Conservation (phyloP, 441 rosid genomes). For the Brassica balearica region DNA sequence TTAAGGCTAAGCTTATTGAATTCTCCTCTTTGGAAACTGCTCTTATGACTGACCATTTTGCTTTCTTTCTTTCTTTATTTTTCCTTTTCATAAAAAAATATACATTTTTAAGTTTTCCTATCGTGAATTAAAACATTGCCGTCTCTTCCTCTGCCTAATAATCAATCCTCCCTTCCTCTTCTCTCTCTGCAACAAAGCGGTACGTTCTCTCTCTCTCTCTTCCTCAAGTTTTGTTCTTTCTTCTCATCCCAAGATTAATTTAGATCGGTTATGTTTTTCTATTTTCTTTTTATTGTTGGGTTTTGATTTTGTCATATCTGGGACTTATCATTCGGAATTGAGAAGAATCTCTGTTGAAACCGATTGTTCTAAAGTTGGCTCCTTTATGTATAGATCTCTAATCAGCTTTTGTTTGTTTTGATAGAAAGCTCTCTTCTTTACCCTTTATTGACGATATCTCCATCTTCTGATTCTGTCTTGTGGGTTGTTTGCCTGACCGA, state of each 20-base stretch:
- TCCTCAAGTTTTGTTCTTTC: neutral
- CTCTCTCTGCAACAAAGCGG: slow-evolving; percentile 26
- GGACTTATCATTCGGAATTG: slow-evolving; percentile 2
- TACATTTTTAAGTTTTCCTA: neutral
- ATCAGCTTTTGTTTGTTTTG: slow-evolving; percentile 8
- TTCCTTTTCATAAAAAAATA: no score
- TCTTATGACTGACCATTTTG: slow-evolving; percentile 1
- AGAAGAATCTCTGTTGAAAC: slow-evolving; percentile 22
- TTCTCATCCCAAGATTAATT: slow-evolving; percentile 51
- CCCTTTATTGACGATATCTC: neutral
- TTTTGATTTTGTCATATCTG: slow-evolving; percentile 14
- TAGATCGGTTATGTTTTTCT: slow-evolving; percentile 11
- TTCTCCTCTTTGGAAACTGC: slow-evolving; percentile 44
- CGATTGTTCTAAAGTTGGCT: neutral
- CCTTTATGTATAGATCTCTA: slow-evolving; percentile 32
- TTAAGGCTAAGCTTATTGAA: slow-evolving; percentile 23
- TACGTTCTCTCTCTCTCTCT: slow-evolving; percentile 14
- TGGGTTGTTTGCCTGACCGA: slow-evolving; percentile 22
- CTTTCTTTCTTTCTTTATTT: no score
- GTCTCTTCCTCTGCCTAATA: slow-evolving; percentile 36
- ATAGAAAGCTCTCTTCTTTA: slow-evolving; percentile 12
- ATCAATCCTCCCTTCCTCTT: slow-evolving; percentile 20
- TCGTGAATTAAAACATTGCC: slow-evolving; percentile 56
- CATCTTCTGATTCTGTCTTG: neutral
- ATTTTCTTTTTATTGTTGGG: neutral